Percentiles rank a stretch among this genome's conserved stretches.
Conservation (phyloP, 441 rosid genomes). For the Jatropha podagrica region DNA sequence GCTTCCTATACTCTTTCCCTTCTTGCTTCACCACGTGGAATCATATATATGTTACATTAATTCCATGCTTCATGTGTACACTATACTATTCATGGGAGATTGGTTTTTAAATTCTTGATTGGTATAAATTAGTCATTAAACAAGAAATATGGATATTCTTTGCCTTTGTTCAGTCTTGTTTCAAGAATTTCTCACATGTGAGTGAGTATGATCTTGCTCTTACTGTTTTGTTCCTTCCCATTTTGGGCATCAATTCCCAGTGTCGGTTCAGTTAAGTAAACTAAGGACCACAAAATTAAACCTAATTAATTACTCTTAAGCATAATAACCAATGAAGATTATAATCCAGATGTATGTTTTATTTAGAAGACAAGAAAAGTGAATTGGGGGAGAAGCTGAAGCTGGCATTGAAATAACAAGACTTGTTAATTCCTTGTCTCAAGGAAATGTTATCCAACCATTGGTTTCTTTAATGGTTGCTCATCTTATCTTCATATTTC, state of each 20-base stretch:
- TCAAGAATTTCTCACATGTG: slow-evolving; percentile 7
- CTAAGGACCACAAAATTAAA: too few relatives aligned
- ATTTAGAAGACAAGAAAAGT: neutral
- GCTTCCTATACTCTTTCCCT: slow-evolving; percentile 29
- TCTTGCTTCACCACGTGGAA: slow-evolving; percentile 24
- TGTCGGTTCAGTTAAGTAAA: too few relatives aligned
- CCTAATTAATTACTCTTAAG: too few relatives aligned
- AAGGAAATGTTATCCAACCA: slow-evolving; percentile 24
- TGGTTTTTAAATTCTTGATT: slow-evolving; percentile 1
- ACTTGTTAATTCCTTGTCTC: slow-evolving; percentile 24
- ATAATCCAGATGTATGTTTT: slow-evolving; percentile 15
- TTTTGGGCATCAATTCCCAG: neutral
- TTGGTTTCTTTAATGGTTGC: slow-evolving; percentile 2
- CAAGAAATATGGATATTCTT: neutral
- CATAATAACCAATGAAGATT: slow-evolving; percentile 9
- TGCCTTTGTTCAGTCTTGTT: neutral
- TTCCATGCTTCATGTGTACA: slow-evolving; percentile 28
- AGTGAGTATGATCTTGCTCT: slow-evolving; percentile 13
- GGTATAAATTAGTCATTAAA: neutral
- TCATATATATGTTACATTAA: slow-evolving; percentile 12
- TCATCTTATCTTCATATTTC: slow-evolving; percentile 1
- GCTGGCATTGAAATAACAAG: slow-evolving; percentile 21
- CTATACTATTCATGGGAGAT: slow-evolving; percentile 2
- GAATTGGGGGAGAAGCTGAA: neutral
- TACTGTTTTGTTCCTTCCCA: neutral